Conservation (phyloP, 169 alveolate genomes). For the Neospora caninum region DNA sequence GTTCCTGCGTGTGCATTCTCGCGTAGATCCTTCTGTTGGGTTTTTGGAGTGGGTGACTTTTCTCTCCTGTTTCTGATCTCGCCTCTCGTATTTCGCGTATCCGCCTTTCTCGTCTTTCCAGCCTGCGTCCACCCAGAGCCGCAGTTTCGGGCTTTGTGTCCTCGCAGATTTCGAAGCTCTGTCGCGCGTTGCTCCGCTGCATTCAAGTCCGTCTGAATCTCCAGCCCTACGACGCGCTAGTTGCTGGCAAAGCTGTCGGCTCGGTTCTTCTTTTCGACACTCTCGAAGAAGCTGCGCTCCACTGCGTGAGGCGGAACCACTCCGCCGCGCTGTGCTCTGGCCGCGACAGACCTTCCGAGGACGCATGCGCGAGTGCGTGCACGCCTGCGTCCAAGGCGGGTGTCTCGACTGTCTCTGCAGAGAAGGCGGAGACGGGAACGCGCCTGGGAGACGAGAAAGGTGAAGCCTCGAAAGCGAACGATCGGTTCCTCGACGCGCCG, state of each 20-base stretch:
- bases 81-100: background rate
- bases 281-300: constrained; percentile 4
- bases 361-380: background rate
- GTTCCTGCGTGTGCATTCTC: too few species aligned
- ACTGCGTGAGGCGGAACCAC: background rate
- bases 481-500: background rate
- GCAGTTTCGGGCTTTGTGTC: background rate
- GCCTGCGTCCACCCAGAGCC: background rate
- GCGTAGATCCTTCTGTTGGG: too few species aligned
- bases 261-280: constrained; percentile 28
- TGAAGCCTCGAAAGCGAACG: background rate
- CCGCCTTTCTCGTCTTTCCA: background rate
- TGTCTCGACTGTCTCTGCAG: background rate
- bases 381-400: background rate
- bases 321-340: background rate
- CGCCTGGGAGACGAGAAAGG: background rate
- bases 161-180: constrained; percentile 34
- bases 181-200: constrained; percentile 44
- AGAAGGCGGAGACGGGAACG: background rate
- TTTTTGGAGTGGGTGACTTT: too few species aligned
- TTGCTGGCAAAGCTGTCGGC: constrained; percentile 35
- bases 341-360: background rate
- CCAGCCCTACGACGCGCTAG: constrained; percentile 57
- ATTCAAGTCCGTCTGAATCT: constrained; percentile 14
- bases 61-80: background rate